Percentiles rank a stretch among this genome's conserved stretches.
Conservation (phyloP, 2,329 filamentous ascomycete genomes). For the Paramyrothecium roridum region DNA sequence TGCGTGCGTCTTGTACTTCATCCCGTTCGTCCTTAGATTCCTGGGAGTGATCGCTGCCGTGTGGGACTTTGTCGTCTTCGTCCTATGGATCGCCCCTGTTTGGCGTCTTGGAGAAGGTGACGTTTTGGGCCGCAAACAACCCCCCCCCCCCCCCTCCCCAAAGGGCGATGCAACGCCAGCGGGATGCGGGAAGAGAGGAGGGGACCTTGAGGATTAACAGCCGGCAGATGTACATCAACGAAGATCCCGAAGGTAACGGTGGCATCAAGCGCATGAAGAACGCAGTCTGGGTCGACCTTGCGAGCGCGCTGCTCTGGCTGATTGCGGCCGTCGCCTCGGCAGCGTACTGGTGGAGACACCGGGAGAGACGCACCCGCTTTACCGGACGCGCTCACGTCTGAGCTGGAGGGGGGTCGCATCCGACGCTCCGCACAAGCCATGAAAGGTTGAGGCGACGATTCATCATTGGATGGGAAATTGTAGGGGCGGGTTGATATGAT, state of each 20-base stretch:
- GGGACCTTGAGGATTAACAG: conserved; percentile 3
- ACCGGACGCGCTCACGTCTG: conserved; percentile 57
- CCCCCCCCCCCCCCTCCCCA: no score
- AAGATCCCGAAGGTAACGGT: conserved; percentile 59
- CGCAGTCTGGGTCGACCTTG: conserved; percentile 79
- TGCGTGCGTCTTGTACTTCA: conserved; percentile 61
- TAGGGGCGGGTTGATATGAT: no score
- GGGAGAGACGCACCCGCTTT: conserved; percentile 50
- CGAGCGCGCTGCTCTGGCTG: conserved; percentile 74
- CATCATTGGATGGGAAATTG: no score
- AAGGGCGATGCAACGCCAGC: no score
- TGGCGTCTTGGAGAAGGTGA: conserved; percentile 71
- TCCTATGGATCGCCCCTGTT: conserved; percentile 82
- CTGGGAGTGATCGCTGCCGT: conserved; percentile 49
- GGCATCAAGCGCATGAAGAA: conserved; percentile 76
- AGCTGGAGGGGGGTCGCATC: conserved; percentile 4
- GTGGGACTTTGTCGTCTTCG: conserved; percentile 70
- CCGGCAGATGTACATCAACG: conserved; percentile 65
- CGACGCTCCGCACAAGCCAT: no score
- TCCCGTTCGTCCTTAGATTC: conserved; percentile 57
- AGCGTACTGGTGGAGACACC: conserved; percentile 57
- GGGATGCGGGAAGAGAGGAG: conserved; percentile 7
- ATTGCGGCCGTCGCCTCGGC: conserved; percentile 54
- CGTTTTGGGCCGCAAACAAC: conserved; percentile 7
- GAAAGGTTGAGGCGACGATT: no score